Evolutionary conservation across 2,329 filamentous ascomycete genomes (phyloP), one percentile per base, ranked within the genome.

Genomic region (Colletotrichum filicis): DNA sequence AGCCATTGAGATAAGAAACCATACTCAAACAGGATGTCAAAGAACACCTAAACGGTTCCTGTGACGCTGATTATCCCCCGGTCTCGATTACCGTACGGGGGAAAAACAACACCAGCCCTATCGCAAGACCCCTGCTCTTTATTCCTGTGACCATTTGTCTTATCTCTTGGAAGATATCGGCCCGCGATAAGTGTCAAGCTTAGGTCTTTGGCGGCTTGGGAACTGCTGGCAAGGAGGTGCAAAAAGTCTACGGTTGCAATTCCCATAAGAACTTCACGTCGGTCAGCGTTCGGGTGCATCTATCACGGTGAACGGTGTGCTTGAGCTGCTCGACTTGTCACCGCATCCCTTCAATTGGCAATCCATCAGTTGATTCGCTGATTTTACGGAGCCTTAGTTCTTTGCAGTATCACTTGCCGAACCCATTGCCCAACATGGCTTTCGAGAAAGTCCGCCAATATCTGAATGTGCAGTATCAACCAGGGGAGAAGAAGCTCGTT

Each of bases 401-500:
- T n/a, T 22, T n/a, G 8, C 42, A 3, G 3, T 49, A 19, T 49
- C 0, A 3, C 19, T 11, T n/a, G 19, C 42, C 19, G 42, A 5
- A 49, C 19, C 0, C 42, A n/a, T 22, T 22, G 42, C 19, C 42
- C 69, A 65, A 26, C 5, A 73, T 73, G 71, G 46, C 60, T 7
- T 49, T 71, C 35, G 46, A 53, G 22, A 74, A 73, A 46, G 30
- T 82, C n/a, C 77, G 79, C 65, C 77, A 78, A 12, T 83, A 85
- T 68, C 74, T 85, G 56, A 75, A 79, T 62, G 75, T 71, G 26
- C 76, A 81, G 16, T 81, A 83, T 56, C 78, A 79, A 30, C 82
- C 83, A 0, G 82, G 81, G 2, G 85, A 86, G 77, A 79, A 81
- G 37, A 83, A 82, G 71, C 80, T 91, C 35, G 81, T 92, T 6